These are phyloP conservation scores for Pluteus cervinus DNA, from an alignment of 768 basidiomycete species.

Conservation along the genomic window DNA sequence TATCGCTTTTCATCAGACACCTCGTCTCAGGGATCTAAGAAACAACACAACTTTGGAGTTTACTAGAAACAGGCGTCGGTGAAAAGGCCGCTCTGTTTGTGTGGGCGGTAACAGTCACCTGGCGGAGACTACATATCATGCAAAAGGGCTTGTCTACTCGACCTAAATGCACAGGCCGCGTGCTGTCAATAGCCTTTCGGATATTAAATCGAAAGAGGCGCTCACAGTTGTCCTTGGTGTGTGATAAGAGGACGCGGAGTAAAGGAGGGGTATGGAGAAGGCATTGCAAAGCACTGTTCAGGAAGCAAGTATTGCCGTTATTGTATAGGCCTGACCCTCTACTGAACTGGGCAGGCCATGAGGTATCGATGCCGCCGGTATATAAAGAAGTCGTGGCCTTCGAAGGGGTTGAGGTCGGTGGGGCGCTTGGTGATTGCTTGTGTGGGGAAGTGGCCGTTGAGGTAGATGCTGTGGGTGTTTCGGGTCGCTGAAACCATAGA, in stretches of 20 bases:
- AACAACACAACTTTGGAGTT: conserved; percentile 56
- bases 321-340: conserved; percentile 71
- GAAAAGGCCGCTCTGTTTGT: conserved; percentile 41
- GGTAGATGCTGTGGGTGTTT: conserved; percentile 9
- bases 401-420: conserved; percentile 15
- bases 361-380: conserved; percentile 47
- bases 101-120: conserved; percentile 52
- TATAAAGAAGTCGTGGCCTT: conserved; percentile 34
- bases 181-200: conserved; percentile 4
- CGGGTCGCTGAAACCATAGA: conserved; percentile 11
- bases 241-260: conserved; percentile 50
- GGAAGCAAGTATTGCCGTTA: conserved; percentile 90
- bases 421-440: conserved; percentile 20
- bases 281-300: conserved; percentile 93
- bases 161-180: conserved; percentile 22
- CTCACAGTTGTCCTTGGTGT: conserved; percentile 58
- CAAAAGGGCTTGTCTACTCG: conserved; percentile 56
- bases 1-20: conserved; percentile 23
- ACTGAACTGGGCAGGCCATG: conserved; percentile 50
- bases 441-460: conserved; percentile 17
- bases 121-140: conserved; percentile 68
- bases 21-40: background rate
- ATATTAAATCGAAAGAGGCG: conserved; percentile 13
- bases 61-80: conserved; percentile 59
- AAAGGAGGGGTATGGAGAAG: conserved; percentile 90